Evolutionary conservation across 2,329 filamentous ascomycete genomes (phyloP).

Genomic region (Whalleya microplaca): DNA sequence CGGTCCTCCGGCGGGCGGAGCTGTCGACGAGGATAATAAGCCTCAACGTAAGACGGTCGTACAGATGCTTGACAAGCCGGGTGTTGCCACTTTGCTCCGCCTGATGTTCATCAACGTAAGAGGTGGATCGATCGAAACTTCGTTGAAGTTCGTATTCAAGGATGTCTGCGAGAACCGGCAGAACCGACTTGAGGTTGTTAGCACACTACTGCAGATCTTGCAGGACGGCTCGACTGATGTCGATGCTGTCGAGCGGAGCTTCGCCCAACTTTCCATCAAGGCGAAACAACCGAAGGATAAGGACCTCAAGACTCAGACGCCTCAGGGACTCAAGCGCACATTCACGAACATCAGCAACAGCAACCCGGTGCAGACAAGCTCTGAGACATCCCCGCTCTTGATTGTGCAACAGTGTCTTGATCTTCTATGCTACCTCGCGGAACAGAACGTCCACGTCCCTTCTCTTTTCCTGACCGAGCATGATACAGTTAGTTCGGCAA

Average conservation of each 20-base stretch:
- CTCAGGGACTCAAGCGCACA: slow-evolving; percentile 77
- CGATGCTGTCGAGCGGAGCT: slow-evolving; percentile 92
- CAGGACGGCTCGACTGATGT: slow-evolving; percentile 95
- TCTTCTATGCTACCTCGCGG: slow-evolving; percentile 80
- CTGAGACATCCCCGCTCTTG: slow-evolving; percentile 90
- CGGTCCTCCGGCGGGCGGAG: slow-evolving; percentile 30
- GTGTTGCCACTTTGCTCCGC: slow-evolving; percentile 93
- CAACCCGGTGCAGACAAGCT: slow-evolving; percentile 61
- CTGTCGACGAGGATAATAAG: slow-evolving; percentile 57
- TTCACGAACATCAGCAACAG: slow-evolving; percentile 60
- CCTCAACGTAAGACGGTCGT: slow-evolving; percentile 79
- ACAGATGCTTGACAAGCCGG: slow-evolving; percentile 96
- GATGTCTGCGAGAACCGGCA: slow-evolving; percentile 97
- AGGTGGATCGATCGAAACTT: slow-evolving; percentile 80
- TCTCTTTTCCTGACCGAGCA: slow-evolving; percentile 95
- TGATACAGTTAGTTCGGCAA: slow-evolving; percentile 71
- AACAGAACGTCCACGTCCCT: slow-evolving; percentile 83
- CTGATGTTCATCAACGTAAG: slow-evolving; percentile 93
- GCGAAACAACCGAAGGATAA: slow-evolving; percentile 79
- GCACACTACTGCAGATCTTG: slow-evolving; percentile 86
- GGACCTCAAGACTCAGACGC: slow-evolving; percentile 72
- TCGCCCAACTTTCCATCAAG: slow-evolving; percentile 87
- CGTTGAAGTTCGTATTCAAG: slow-evolving; percentile 84
- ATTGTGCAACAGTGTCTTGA: slow-evolving; percentile 95
- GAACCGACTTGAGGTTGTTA: slow-evolving; percentile 91